Evolutionary conservation across 208 protist species (phyloP), one percentile per base, ranked within the genome.

Genomic region (Trypanosoma brucei): DNA sequence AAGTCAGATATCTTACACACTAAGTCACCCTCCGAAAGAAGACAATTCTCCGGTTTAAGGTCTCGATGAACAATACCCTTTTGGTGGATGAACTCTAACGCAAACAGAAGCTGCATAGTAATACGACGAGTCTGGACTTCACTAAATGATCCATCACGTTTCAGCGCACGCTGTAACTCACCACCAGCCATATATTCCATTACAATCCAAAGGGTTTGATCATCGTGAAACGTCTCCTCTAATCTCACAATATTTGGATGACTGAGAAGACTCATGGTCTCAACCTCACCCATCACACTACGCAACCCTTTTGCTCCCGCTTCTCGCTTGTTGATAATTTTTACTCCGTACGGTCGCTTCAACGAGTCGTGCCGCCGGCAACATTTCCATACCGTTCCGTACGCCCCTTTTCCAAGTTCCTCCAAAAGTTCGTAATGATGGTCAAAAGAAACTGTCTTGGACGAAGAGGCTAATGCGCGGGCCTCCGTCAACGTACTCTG

Each of bases 1-100:
- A 97, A 97, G 58, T 97, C 92, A 42, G 88, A 91, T 36, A 97
- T 88, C 69, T 96, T 95, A 34, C 94, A 81, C 8, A 84, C 76
- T 9, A 71, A 70, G 40, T 86, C 81, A 33, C 77, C 76, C 31
- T 83, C 72, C 14, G 82, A 81, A 36, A 96, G 56, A 45, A 96
- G 84, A 61, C 84, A 91, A 69, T 96, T 96, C 36, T 84, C 86
- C n/a, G 89, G 89, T 65, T 96, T 96, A n/a, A 96, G 44, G 56
- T 96, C 92, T 34, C 92, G 86, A 61, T 96, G 92, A 5, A 95
- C 92, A 45, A 96, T 93, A 22, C 87, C 89, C 55, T 86, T 88
- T 35, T 87, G 76, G 55, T 96, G 92, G 31, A 96, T 88, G 68
- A 95, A 96, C 67, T 96, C 92, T 2, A 96, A 49, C 0, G 92